Evolutionary conservation across 441 rosid genomes (phyloP).

Genomic region (Pelargonium australe): DNA sequence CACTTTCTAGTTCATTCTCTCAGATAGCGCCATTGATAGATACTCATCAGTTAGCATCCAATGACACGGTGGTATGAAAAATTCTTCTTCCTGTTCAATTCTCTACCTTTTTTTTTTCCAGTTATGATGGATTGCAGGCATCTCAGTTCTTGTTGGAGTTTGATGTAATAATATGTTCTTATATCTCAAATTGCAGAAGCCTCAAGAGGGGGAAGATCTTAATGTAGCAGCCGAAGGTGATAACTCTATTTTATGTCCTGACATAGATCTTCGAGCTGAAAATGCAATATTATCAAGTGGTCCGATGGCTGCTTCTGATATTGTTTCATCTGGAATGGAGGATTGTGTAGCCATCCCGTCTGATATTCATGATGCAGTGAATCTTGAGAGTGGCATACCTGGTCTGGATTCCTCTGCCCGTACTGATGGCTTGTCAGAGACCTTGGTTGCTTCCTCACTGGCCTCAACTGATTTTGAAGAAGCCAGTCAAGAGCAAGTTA

Average conservation of each 20-base stretch:
- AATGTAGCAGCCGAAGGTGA: conserved; percentile 22
- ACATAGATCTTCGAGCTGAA: conserved; percentile 42
- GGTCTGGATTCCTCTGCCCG: conserved; percentile 70
- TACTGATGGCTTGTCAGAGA: conserved; percentile 50
- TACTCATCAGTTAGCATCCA: conserved; percentile 31
- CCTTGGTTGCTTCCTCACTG: conserved; percentile 49
- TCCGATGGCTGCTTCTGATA: conserved; percentile 43
- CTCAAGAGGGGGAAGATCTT: conserved; percentile 46
- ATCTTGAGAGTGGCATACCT: conserved; percentile 71
- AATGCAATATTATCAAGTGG: conserved; percentile 35
- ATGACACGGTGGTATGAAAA: conserved; percentile 37
- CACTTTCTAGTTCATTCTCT: conserved; percentile 76
- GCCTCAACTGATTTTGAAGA: conserved; percentile 60
- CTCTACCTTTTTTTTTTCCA: conserved; percentile 3
- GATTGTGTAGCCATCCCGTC: conserved; percentile 33
- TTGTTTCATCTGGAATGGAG: conserved; percentile 37
- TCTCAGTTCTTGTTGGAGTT: background rate
- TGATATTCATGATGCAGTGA: conserved; percentile 38
- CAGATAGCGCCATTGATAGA: conserved; percentile 53
- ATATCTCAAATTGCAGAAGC: conserved; percentile 33
- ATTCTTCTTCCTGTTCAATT: conserved; percentile 12
- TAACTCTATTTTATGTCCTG: conserved; percentile 27
- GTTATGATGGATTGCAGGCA: background rate
- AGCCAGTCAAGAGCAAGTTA: conserved; percentile 56
- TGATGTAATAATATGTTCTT: conserved; percentile 17